Percentiles rank a stretch among this genome's conserved stretches.
Evolutionary conservation across 176 grass and related monocot species (phyloP).

Genomic region (Melocanna baccifera): DNA sequence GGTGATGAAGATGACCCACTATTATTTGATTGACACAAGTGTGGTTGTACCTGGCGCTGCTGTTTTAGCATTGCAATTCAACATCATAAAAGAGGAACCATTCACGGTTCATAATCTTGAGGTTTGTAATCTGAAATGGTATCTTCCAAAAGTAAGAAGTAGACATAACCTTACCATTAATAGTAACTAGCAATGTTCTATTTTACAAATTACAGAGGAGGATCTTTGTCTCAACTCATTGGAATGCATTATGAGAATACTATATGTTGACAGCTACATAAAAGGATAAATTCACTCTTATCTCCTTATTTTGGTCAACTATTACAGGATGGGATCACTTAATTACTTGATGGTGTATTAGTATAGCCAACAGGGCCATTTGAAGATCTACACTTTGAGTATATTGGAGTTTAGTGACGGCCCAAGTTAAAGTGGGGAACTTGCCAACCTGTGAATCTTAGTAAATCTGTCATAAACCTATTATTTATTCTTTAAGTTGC

Average conservation of each 20-base stretch:
- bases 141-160: constrained; percentile 1
- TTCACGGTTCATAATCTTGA: constrained; percentile 82
- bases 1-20: constrained; percentile 99
- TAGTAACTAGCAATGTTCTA: background rate
- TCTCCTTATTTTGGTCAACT: constrained; percentile 13
- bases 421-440: background rate
- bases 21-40: constrained; percentile 96
- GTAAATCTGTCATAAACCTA: background rate
- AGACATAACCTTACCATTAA: background rate
- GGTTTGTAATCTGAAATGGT: constrained; percentile 41
- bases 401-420: constrained; percentile 3
- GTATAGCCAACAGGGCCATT: background rate
- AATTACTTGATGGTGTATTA: constrained; percentile 6
- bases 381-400: constrained; percentile 6
- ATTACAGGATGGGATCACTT: background rate
- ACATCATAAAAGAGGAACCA: constrained; percentile 85
- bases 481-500: constrained; percentile 12
- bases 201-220: background rate
- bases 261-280: background rate
- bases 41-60: constrained; percentile 86
- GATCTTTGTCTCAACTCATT: background rate
- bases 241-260: constrained; percentile 1
- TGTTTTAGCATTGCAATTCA: constrained; percentile 79
- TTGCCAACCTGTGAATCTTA: constrained; percentile 7
- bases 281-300: background rate